Evolutionary conservation across 345 rosid genomes (phyloP).

Genomic region (Moricandia arvensis): DNA sequence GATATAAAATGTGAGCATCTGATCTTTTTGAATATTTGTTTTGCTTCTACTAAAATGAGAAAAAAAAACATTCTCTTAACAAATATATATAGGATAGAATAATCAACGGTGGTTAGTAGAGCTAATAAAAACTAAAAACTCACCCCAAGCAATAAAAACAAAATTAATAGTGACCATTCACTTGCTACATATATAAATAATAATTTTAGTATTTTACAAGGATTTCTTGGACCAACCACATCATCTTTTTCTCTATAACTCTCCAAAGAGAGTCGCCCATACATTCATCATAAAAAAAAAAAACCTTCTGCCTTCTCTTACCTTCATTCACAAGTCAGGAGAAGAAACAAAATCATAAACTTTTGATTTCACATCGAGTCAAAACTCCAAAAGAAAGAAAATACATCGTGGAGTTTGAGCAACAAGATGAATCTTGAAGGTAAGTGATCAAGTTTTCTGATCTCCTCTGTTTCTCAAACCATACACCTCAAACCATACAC

Average conservation of each 20-base stretch:
- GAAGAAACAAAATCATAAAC: constrained; percentile 12
- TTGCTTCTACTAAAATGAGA: not conserved
- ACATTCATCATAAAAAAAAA: not conserved
- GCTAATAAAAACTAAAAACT: not conserved
- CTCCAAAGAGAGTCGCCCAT: constrained; percentile 18
- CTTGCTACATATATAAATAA: constrained; percentile 26
- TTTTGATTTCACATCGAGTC: constrained; percentile 15
- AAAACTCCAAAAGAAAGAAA: constrained; percentile 1
- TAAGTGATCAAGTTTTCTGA: not conserved
- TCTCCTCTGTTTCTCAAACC: constrained; percentile 9
- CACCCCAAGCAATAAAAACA: not conserved
- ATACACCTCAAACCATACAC: not conserved
- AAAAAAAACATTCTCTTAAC: too few relatives aligned
- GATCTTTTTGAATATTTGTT: not conserved
- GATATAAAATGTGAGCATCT: not conserved
- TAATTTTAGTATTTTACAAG: not conserved
- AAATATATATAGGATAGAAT: not conserved
- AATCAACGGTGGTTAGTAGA: not conserved
- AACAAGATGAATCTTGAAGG: constrained; percentile 19
- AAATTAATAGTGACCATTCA: constrained; percentile 22
- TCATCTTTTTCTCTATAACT: constrained; percentile 22
- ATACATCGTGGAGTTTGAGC: not conserved
- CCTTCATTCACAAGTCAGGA: constrained; percentile 27
- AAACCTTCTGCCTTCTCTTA: not conserved
- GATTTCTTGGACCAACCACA: constrained; percentile 27